Base-by-base conservation (phyloP, 805 yeast genomes). In the Pichia cabralensis region DNA sequence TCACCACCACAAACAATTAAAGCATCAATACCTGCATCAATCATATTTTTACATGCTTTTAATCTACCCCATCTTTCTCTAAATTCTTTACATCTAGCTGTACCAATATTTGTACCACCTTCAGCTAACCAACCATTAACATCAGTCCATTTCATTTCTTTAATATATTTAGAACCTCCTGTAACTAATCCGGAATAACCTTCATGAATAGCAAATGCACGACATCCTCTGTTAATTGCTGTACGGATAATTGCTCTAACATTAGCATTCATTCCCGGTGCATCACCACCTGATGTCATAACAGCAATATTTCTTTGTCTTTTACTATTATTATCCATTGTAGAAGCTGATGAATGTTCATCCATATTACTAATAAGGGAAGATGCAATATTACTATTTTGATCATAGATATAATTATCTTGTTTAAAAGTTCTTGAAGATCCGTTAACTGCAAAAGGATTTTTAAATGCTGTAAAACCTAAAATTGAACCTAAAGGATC, bases 401-500 rank as follows among this genome's bases (percentile, higher is more conserved):
- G n/a, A n/a, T n/a, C n/a, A n/a, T n/a, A n/a, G n/a, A n/a, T n/a
- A n/a, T n/a, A n/a, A n/a, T n/a, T n/a, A n/a, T n/a, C n/a, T n/a
- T 28, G 33, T 23, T 36, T 40, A 19, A 30, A 34, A 18, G 32
- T 41, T 36, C 48, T 41, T 8, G 49, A 35, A 12, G 21, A 21
- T 25, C 40, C 23, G 15, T 42, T 48, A n/a, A 52, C 41, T 4
- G 58, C 62, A 33, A 76, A 62, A 7, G 85, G 72, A 44, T 79
- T 76, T 17, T 51, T 51, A 22, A 70, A 60, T 3, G 77, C 63
- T 15, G 94, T 75, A 60, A 88, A 85, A 4, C 96, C 96, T 30
- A 88, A 55, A 20, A 86, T 56, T 46, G 74, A 71, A 14, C 95
- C 95, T 43, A 86, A 61, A 8, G 97, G 96, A 55, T 89, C 96